Percentiles rank a stretch among this genome's conserved stretches.
Evolutionary conservation across 2,329 filamentous ascomycete genomes (phyloP).

Genomic region (Paradendryphiella salina): DNA sequence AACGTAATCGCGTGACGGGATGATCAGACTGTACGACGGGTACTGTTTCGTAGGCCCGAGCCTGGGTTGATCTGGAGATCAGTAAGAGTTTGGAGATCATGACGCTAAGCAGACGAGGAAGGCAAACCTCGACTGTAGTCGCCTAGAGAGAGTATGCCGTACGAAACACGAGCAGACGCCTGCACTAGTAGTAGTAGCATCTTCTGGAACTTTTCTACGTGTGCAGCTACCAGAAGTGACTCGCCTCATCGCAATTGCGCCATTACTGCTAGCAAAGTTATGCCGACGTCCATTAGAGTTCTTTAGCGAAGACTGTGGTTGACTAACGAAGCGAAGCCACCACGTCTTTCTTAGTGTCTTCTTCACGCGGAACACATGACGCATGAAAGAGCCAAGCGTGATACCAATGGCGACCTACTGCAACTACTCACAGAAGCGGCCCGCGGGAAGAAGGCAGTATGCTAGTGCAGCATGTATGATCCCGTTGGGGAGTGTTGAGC

Average conservation of each 20-base stretch:
- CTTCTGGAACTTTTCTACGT: conserved; percentile 21
- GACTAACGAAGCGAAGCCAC: conserved; percentile 22
- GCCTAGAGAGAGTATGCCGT: too few species aligned
- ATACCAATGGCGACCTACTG: conserved; percentile 11
- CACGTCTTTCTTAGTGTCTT: conserved; percentile 12
- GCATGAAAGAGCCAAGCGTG: conserved; percentile 18
- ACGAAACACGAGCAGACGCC: conserved; percentile 1
- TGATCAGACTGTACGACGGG: conserved; percentile 22
- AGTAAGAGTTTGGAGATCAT: conserved; percentile 6
- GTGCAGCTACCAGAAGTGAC: conserved; percentile 6
- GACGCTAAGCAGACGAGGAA: conserved; percentile 3
- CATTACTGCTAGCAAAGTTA: conserved; percentile 11
- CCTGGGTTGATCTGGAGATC: conserved; percentile 13
- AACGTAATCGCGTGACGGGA: conserved; percentile 15
- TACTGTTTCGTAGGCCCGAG: conserved; percentile 12
- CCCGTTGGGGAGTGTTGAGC: conserved; percentile 5
- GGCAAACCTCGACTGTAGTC: too few species aligned
- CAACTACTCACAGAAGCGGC: conserved; percentile 10
- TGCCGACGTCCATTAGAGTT: conserved; percentile 19
- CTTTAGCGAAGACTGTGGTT: conserved; percentile 17
- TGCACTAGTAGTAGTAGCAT: conserved; percentile 5
- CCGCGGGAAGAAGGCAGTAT: conserved; percentile 8
- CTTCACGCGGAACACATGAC: conserved; percentile 30
- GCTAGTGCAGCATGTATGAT: conserved; percentile 6
- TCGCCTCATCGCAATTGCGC: conserved; percentile 14